These are phyloP conservation scores for Nemania abortiva DNA, from an alignment of 2,329 filamentous ascomycete genomes.

Conservation along the genomic window DNA sequence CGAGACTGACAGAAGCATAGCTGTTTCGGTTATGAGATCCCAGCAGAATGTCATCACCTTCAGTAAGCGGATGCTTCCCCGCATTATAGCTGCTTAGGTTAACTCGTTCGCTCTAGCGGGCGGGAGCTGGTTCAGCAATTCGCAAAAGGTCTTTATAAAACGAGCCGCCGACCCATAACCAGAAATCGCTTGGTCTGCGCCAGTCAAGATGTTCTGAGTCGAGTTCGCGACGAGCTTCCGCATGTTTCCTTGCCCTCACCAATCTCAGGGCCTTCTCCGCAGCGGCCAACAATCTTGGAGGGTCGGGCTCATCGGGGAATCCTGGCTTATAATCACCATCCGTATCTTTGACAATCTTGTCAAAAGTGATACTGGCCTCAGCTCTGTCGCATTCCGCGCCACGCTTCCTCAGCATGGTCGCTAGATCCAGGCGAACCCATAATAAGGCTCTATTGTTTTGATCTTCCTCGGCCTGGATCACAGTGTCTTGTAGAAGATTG, in stretches of 20 bases:
- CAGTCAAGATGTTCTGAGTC: conserved; percentile 1
- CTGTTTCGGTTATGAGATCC: no score
- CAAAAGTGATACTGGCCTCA: conserved; percentile 7
- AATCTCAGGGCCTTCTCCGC: conserved; percentile 3
- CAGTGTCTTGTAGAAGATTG: not conserved
- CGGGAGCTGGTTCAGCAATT: not conserved
- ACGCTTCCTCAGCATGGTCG: not conserved
- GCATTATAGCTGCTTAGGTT: no score
- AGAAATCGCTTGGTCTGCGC: conserved; percentile 5
- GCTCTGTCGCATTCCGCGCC: not conserved
- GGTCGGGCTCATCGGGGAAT: not conserved
- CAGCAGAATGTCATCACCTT: no score
- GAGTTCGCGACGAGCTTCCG: not conserved
- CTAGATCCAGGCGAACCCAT: conserved; percentile 8
- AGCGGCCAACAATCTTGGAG: conserved; percentile 4
- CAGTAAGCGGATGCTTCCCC: no score
- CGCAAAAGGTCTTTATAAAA: conserved; percentile 5
- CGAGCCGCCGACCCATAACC: not conserved
- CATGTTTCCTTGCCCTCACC: not conserved
- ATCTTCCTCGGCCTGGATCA: conserved; percentile 12
- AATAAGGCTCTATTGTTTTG: conserved; percentile 9
- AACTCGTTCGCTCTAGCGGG: not conserved
- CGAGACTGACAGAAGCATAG: not conserved
- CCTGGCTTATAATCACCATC: not conserved
- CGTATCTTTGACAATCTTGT: conserved; percentile 10